Percentiles rank a stretch among this genome's conserved stretches.
These are phyloP conservation scores for Terfezia claveryi DNA, from an alignment of 495 filamentous ascomycete species.

Conservation along the genomic window DNA sequence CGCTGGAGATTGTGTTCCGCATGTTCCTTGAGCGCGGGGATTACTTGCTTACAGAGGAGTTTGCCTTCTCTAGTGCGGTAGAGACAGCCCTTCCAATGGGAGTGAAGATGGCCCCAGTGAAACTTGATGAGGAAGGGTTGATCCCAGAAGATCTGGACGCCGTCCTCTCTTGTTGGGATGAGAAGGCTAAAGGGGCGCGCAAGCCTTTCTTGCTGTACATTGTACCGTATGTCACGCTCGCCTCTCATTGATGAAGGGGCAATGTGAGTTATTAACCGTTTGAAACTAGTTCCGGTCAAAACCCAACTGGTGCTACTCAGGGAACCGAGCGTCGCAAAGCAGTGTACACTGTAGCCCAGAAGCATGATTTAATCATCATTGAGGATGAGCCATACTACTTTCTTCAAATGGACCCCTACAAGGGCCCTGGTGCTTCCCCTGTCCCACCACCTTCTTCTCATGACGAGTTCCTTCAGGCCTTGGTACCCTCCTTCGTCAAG, in stretches of 20 bases:
- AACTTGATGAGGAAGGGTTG: conserved; percentile 60
- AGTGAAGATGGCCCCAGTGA: conserved; percentile 44
- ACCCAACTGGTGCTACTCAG: conserved; percentile 78
- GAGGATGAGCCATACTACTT: conserved; percentile 98
- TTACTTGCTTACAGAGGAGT: conserved; percentile 60
- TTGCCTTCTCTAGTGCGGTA: conserved; percentile 60
- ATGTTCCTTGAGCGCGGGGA: conserved; percentile 57
- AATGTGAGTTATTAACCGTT: too few species aligned
- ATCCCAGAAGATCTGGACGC: conserved; percentile 42
- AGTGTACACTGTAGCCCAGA: conserved; percentile 54
- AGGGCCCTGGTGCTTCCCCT: conserved; percentile 28
- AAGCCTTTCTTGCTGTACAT: conserved; percentile 69
- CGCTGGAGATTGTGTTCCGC: conserved; percentile 53
- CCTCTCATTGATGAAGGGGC: neutral
- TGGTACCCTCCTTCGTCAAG: conserved; percentile 41
- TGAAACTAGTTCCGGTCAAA: conserved; percentile 42
- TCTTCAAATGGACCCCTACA: conserved; percentile 82
- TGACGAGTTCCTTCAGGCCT: conserved; percentile 26
- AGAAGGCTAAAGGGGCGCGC: conserved; percentile 28
- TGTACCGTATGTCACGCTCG: conserved; percentile 26
- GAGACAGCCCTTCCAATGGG: conserved; percentile 66
- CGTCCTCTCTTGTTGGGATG: conserved; percentile 41
- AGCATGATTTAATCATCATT: conserved; percentile 69
- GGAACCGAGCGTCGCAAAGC: conserved; percentile 37
- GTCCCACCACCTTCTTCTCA: conserved; percentile 17